Conservation (phyloP, 2,329 filamentous ascomycete species). For the Xylariales sp. region DNA sequence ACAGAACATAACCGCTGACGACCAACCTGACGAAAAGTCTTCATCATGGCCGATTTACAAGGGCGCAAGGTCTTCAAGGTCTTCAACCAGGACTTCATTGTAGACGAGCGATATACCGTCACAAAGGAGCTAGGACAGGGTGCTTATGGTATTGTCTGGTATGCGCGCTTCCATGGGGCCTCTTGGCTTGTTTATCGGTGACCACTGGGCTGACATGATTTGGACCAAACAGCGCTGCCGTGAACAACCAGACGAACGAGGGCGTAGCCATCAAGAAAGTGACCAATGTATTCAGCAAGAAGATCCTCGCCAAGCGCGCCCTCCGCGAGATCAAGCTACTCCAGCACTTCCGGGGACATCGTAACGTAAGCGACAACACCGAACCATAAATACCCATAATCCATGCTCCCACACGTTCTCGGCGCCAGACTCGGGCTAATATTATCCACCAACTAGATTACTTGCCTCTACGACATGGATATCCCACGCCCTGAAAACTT, state of each 20-base stretch:
- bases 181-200: background rate
- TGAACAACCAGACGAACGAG: slow-evolving; percentile 89
- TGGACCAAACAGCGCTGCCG: slow-evolving; percentile 76
- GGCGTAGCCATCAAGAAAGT: slow-evolving; percentile 99
- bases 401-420: slow-evolving; percentile 41
- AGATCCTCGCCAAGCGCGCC: slow-evolving; percentile 98
- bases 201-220: slow-evolving; percentile 15
- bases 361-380: slow-evolving; percentile 70
- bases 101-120: slow-evolving; percentile 97
- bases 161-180: slow-evolving; percentile 50
- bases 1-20: background rate
- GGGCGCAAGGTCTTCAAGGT: slow-evolving; percentile 92
- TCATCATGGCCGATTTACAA: slow-evolving; percentile 50
- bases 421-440: slow-evolving; percentile 42
- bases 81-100: slow-evolving; percentile 99
- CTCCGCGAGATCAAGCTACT: slow-evolving; percentile 98
- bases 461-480: slow-evolving; percentile 99
- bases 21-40: background rate
- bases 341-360: slow-evolving; percentile 94
- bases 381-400: background rate
- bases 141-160: slow-evolving; percentile 99
- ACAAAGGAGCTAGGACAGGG: slow-evolving; percentile 99
- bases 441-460: slow-evolving; percentile 75
- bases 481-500: slow-evolving; percentile 97
- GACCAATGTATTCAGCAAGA: slow-evolving; percentile 99